Evolutionary conservation across 208 protist genomes (phyloP), one percentile per base, ranked within the genome.

Genomic region (Phytomonas francai): DNA sequence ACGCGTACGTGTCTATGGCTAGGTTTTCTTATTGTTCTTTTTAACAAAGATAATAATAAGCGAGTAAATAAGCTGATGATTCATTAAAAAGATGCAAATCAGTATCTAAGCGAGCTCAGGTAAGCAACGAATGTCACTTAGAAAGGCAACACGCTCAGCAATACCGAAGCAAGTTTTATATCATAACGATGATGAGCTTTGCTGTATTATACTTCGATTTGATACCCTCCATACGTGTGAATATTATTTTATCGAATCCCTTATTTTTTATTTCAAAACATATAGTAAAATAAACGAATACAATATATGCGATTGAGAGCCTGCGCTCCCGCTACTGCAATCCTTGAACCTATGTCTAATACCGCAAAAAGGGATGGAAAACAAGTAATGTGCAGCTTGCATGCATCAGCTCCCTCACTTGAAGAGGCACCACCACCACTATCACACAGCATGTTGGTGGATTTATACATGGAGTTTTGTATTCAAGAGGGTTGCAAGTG

Each of bases 381-480:
- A 32, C 32, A 19, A 69, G 8, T 34, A 65, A 30, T 61, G 57
- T 33, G 29, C 29, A 29, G 57, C 39, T 31, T 56, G 33, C 19
- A 32, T 22, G 49, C 61, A 31, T 33, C n/a, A 64, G n/a, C 22
- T 49, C 32, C 58, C 64, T 51, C 64, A 29, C 36, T 22, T 8
- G 28, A 58, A 12, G 57, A 42, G 33, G 7, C 29, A 7, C 57
- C 58, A 56, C 45, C 59, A 62, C 59, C 71, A 66, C 33, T 25
- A 62, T 54, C 71, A 66, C 33, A 16, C 36, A 67, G 68, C n/a
- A 80, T 84, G 66, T 71, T 90, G 19, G 69, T 83, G 2, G 73
- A 77, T 19, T 63, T 92, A 56, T 97, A 97, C 79, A 72, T 79
- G 51, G 62, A 67, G 29, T 93, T 78, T 73, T 97, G 92, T 76